Evolutionary conservation across 1,139 yeast species (phyloP).

Genomic region (Pichia sp.): DNA sequence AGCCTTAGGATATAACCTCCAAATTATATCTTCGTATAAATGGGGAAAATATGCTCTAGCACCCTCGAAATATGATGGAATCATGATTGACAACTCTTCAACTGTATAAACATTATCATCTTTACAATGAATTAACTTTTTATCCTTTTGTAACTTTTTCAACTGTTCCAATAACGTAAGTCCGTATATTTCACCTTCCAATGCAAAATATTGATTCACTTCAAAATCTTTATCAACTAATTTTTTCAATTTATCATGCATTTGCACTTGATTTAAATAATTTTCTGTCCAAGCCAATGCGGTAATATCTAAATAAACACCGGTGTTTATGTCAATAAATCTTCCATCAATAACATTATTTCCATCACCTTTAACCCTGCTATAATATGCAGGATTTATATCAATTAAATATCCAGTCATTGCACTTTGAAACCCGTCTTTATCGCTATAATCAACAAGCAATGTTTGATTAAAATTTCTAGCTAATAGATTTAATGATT

Average conservation of each 20-base stretch:
- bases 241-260: conserved; percentile 24
- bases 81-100: conserved; percentile 41
- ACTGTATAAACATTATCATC: conserved; percentile 45
- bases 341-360: conserved; percentile 55
- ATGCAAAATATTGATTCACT: conserved; percentile 22
- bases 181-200: conserved; percentile 13
- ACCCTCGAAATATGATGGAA: conserved; percentile 48
- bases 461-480: conserved; percentile 42
- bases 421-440: conserved; percentile 31
- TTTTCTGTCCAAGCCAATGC: conserved; percentile 37
- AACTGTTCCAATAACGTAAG: conserved; percentile 13
- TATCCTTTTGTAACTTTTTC: conserved; percentile 21
- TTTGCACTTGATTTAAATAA: conserved; percentile 22
- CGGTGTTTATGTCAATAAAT: conserved; percentile 49
- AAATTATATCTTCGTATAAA: conserved; percentile 32
- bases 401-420: conserved; percentile 45
- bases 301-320: conserved; percentile 56
- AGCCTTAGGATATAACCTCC: conserved; percentile 39
- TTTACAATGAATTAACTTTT: conserved; percentile 43
- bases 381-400: conserved; percentile 39
- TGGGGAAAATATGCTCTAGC: conserved; percentile 43
- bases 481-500: conserved; percentile 38
- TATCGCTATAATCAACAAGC: conserved; percentile 37
- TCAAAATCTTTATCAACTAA: conserved; percentile 37
- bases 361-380: conserved; percentile 35